Evolutionary conservation across 768 basidiomycete genomes (phyloP).

Genomic region (Tricholoma hemisulphureum): DNA sequence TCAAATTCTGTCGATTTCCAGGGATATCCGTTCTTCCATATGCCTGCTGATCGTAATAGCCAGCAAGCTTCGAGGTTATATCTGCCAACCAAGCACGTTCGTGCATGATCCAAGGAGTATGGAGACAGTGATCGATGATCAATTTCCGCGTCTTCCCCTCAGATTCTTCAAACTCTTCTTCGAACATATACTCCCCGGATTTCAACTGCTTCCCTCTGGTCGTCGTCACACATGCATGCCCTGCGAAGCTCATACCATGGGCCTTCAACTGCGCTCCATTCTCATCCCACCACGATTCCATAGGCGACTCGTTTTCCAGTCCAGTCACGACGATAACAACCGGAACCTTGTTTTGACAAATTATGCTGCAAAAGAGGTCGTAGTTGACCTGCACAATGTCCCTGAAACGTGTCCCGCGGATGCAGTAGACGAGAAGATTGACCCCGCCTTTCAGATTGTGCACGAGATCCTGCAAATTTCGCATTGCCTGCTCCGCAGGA

Average conservation of each 20-base stretch:
- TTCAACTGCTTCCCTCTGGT: conserved; percentile 17
- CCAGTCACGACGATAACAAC: conserved; percentile 38
- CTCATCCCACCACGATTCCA: conserved; percentile 37
- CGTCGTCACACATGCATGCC: conserved; percentile 32
- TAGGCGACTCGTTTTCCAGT: conserved; percentile 37
- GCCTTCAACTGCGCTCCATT: conserved; percentile 27
- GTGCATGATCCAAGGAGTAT: conserved; percentile 6
- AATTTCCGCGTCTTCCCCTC: conserved; percentile 7
- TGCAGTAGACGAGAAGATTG: conserved; percentile 37
- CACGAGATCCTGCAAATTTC: conserved; percentile 19
- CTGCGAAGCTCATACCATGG: conserved; percentile 32
- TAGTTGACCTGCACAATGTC: conserved; percentile 31
- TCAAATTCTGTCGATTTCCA: not conserved
- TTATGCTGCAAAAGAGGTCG: conserved; percentile 34
- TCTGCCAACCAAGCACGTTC: conserved; percentile 1
- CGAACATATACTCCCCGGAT: conserved; percentile 15
- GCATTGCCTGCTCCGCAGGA: conserved; percentile 17
- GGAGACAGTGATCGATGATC: conserved; percentile 1
- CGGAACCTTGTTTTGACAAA: conserved; percentile 35
- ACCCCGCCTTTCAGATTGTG: conserved; percentile 13
- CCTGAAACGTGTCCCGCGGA: conserved; percentile 27
- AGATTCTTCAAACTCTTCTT: conserved; percentile 22
- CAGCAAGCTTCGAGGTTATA: not conserved
- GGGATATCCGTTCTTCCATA: not conserved
- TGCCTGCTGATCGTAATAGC: conserved; percentile 5